Base-by-base conservation (phyloP, 78 protist genomes). In the Protostelium mycophagum region DNA sequence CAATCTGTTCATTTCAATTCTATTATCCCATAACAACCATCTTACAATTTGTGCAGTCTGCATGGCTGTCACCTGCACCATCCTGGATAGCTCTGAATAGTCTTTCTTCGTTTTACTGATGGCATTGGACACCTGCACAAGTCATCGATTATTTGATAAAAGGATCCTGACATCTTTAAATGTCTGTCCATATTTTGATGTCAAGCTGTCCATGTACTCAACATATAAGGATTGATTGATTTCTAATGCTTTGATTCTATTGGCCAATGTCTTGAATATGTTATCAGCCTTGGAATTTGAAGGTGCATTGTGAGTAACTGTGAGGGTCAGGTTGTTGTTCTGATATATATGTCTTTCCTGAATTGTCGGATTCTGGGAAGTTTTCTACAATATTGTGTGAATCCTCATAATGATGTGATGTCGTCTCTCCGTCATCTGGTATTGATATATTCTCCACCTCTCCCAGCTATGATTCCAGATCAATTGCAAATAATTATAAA, bases 201-300 rank as follows among this genome's bases (percentile, higher is more conserved):
- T 16, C 31, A 51, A 16, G 73, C 73, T 5, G 16, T 51, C 73
- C 73, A 51, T 51, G 73, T 51, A 51, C 73, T 51, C 73, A 5
- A 25, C 73, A 16, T 51, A 51, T 5, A 51, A 16, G 73, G 73
- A 93, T 38, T 89, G 92, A 85, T 86, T 90, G 84, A 89, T 90
- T 35, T 93, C 95, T 35, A 90, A 23, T 31, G 88, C 36, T 29
- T 91, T 91, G 0, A 89, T 86, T 38, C 90, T 37, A 38, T 90
- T 89, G 38, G 92, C 92, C 29, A 93, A 36, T 1, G 90, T 87
- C 36, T 88, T 73, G 31, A 93, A 90, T 37, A 93, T 90, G 86
- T 89, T 93, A 37, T 90, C 91, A n/a, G 29, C 29, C 84, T 29
- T 83, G 28, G 84, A n/a, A 29, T 83, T 28, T 29, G 84, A 28